These are phyloP conservation scores for Pestalotiopsis sp. DNA, from an alignment of 2,329 filamentous ascomycete species.

Conservation along the genomic window DNA sequence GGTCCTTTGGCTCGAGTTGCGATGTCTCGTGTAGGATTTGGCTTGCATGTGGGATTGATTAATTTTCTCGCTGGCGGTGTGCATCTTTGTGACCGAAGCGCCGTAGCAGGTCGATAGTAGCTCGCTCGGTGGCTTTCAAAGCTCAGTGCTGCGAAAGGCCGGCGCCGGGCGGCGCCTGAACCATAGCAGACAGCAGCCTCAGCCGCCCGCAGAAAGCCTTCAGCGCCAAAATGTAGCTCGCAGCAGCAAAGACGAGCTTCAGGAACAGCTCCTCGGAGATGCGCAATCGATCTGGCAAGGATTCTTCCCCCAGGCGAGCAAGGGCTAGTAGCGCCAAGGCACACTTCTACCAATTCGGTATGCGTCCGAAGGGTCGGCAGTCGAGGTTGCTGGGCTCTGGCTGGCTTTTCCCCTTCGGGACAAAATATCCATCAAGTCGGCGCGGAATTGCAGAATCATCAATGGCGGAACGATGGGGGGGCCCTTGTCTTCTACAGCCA, in stretches of 20 bases:
- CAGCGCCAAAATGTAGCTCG: not conserved
- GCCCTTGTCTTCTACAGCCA: not conserved
- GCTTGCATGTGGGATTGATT: no score
- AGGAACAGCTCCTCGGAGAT: slow-evolving; percentile 31
- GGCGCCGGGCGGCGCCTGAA: not conserved
- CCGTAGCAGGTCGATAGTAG: not conserved
- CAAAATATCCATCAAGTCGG: not conserved
- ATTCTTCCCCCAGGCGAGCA: slow-evolving; percentile 20
- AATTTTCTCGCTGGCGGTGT: not conserved
- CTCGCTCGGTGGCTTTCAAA: not conserved
- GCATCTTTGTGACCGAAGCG: not conserved
- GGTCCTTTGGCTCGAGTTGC: no score
- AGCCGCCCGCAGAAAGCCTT: not conserved
- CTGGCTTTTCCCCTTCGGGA: not conserved
- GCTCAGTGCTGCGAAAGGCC: not conserved
- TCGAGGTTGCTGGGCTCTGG: not conserved
- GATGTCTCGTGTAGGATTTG: no score
- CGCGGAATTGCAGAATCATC: slow-evolving; percentile 1
- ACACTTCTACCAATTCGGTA: slow-evolving; percentile 13
- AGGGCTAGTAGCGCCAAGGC: slow-evolving; percentile 12
- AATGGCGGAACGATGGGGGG: not conserved
- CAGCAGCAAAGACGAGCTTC: slow-evolving; percentile 6
- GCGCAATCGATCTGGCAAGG: slow-evolving; percentile 19
- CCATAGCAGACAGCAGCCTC: not conserved
- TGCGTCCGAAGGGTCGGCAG: slow-evolving; percentile 16